Conservation (phyloP, 805 yeast genomes). For the Deakozyma indianensis region DNA sequence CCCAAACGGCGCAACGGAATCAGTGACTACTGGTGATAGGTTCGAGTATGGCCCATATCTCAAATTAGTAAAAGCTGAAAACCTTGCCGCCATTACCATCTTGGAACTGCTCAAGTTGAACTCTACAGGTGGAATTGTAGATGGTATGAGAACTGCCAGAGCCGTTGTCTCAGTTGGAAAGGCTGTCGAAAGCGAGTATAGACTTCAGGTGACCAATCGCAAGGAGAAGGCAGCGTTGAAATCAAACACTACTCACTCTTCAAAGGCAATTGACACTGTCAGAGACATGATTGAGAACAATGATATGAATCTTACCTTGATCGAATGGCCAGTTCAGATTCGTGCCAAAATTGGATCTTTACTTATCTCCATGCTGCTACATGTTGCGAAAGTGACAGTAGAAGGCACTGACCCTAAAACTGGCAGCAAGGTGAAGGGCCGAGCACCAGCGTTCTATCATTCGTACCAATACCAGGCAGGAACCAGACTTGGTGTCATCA, state of each 20-base stretch:
- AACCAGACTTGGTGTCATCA: slow-evolving; percentile 65
- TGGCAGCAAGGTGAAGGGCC: slow-evolving; percentile 46
- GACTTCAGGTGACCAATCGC: slow-evolving; percentile 8
- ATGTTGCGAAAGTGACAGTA: slow-evolving; percentile 72
- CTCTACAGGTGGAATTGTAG: slow-evolving; percentile 55
- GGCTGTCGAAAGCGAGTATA: slow-evolving; percentile 74
- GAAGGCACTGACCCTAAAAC: slow-evolving; percentile 71
- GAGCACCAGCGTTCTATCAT: slow-evolving; percentile 84
- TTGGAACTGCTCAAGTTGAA: slow-evolving; percentile 64
- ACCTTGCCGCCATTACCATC: slow-evolving; percentile 71
- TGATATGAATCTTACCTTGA: slow-evolving; percentile 27
- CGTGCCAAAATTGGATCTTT: slow-evolving; percentile 72
- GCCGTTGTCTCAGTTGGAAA: slow-evolving; percentile 71
- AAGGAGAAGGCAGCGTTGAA: slow-evolving; percentile 29
- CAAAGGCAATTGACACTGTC: neutral
- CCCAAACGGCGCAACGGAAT: slow-evolving; percentile 7
- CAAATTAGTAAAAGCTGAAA: slow-evolving; percentile 57
- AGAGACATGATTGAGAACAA: slow-evolving; percentile 13
- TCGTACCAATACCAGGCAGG: slow-evolving; percentile 73
- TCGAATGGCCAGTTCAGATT: slow-evolving; percentile 41
- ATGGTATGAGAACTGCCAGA: slow-evolving; percentile 74
- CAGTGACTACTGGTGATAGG: slow-evolving; percentile 12
- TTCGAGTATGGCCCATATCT: slow-evolving; percentile 63
- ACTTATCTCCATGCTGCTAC: slow-evolving; percentile 56
- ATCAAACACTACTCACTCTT: slow-evolving; percentile 24